Percentiles rank a stretch among this genome's conserved stretches.
Conservation (phyloP, 306 rosid genomes). For the Pterocarpus macrocarpus region DNA sequence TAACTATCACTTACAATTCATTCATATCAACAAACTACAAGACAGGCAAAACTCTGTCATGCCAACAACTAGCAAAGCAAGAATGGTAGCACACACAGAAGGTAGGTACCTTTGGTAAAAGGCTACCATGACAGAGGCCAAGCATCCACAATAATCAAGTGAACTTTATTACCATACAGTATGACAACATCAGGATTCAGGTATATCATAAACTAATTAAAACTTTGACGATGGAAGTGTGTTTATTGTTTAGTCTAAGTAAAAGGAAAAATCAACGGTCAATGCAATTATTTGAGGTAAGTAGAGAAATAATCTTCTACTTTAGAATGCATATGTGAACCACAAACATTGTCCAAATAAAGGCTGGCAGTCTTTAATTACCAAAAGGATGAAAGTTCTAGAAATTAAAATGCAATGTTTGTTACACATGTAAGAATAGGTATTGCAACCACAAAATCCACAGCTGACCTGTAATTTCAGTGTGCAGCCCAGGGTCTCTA, state of each 20-base stretch:
- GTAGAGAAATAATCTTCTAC: background rate
- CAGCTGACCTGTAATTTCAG: slow-evolving; percentile 65
- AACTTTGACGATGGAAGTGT: slow-evolving; percentile 3
- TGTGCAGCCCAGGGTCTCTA: slow-evolving; percentile 64
- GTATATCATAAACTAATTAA: too few relatives aligned
- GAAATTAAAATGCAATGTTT: background rate
- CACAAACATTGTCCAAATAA: slow-evolving; percentile 11
- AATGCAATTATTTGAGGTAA: background rate
- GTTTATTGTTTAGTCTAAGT: background rate
- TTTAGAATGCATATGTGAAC: background rate
- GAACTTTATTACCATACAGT: too few relatives aligned
- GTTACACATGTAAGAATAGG: background rate
- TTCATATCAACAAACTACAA: background rate
- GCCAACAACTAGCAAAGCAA: too few relatives aligned
- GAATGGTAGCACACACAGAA: too few relatives aligned
- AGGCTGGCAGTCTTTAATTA: background rate
- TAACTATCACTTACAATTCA: background rate
- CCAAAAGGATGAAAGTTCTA: background rate
- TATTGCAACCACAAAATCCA: slow-evolving; percentile 27
- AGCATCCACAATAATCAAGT: too few relatives aligned
- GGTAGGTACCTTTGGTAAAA: too few relatives aligned
- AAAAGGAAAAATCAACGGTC: background rate
- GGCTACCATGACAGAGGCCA: too few relatives aligned
- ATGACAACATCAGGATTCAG: too few relatives aligned
- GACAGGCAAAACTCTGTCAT: background rate